Evolutionary conservation across 2,329 filamentous ascomycete species (phyloP), one percentile per base, ranked within the genome.

Genomic region (Xylaria sp.): DNA sequence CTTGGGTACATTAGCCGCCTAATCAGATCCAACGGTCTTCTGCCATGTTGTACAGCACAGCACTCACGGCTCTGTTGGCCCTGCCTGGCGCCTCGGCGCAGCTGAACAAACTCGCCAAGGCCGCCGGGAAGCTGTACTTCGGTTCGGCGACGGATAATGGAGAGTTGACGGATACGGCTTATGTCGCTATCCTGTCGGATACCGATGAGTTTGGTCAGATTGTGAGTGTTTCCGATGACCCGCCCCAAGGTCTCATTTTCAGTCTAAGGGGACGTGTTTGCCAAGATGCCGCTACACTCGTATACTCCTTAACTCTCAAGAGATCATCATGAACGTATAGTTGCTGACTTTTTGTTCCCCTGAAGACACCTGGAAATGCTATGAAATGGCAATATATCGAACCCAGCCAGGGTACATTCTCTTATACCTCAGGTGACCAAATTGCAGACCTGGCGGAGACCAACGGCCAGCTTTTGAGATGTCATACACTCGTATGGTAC

Each of bases 351-450:
- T 9, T 8, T n/a, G n/a, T 1, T 28, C 50, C 34, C 23, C 1
- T 41, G 1, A 62, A 68, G 62, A 91, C 89, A 0, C 88, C 89
- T 0, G 87, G 86, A 58, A 92, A 92, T 76, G 84, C 85, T 2
- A 86, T 89, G 78, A 86, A 89, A 83, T 92, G 89, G 89, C 84
- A 89, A 68, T 82, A 84, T 70, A 90, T 84, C 18, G 88, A 93
- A 82, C 87, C 88, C 0, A 77, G 80, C 50, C 85, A 84, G 55
- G 84, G 83, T 44, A 77, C 82, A 55, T 92, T 92, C 82, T 85
- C 84, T 74, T 92, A 85, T 78, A 83, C 83, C 6, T 79, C 82
- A 1, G 90, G 87, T 48, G 88, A 92, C 59, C 82, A 84, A 60
- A 81, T 88, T 23, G 79, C 85, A 51, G 79, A 82, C 56, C 79